A percentile compares a stretch with the other conserved stretches of the same genome.
Evolutionary conservation across 257 asterid genomes (phyloP).

Genomic region (Gentiana straminea): DNA sequence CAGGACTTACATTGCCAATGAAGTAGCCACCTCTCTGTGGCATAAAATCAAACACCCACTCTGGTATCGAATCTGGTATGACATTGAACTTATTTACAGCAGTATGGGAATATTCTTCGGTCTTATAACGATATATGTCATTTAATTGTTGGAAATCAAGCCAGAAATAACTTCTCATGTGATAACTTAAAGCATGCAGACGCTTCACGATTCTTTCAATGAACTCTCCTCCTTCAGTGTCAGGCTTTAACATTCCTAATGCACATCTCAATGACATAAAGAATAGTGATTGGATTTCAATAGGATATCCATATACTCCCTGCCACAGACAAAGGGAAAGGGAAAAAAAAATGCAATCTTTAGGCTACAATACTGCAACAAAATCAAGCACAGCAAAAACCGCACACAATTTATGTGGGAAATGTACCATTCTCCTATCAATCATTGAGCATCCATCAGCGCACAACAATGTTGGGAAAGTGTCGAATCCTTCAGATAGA

Average conservation of each 20-base stretch:
- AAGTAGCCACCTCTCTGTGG: slow-evolving; percentile 67
- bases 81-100: slow-evolving; percentile 69
- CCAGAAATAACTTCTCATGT: slow-evolving; percentile 76
- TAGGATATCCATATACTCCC: slow-evolving; percentile 83
- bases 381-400: no score
- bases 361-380: no score
- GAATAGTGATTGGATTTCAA: slow-evolving; percentile 71
- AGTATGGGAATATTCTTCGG: slow-evolving; percentile 77
- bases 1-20: slow-evolving; percentile 71
- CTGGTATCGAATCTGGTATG: slow-evolving; percentile 71
- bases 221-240: slow-evolving; percentile 54
- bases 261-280: slow-evolving; percentile 69
- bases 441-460: slow-evolving; percentile 85
- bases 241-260: slow-evolving; percentile 48
- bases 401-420: no score
- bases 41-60: slow-evolving; percentile 72
- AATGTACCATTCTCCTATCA: slow-evolving; percentile 62
- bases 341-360: no score
- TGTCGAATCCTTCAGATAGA: slow-evolving; percentile 70
- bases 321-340: slow-evolving; percentile 12
- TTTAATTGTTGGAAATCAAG: slow-evolving; percentile 63
- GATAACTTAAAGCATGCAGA: slow-evolving; percentile 64
- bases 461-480: slow-evolving; percentile 68
- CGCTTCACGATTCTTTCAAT: slow-evolving; percentile 62
- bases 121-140: slow-evolving; percentile 60